Evolutionary conservation across 768 basidiomycete species (phyloP).

Genomic region (Lactarius sp.): DNA sequence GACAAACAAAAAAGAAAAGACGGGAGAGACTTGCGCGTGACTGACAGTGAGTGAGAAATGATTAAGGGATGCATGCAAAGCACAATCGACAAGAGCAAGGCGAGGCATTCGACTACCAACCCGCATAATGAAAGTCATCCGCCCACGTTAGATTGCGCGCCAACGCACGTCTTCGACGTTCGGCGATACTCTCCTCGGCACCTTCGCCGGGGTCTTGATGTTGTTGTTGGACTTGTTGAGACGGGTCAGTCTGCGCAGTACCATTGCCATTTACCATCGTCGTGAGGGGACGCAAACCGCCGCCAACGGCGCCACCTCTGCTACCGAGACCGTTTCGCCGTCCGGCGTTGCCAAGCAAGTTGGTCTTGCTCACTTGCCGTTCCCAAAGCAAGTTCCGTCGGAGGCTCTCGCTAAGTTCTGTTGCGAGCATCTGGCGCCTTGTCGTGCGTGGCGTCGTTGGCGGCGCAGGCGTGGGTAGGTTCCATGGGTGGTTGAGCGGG

Average conservation of each 20-base stretch:
- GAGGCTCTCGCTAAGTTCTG: constrained; percentile 81
- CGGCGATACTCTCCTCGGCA: constrained; percentile 10
- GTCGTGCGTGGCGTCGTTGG: constrained; percentile 86
- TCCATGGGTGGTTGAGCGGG: constrained; percentile 62
- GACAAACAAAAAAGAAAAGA: not conserved
- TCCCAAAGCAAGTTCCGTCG: constrained; percentile 80
- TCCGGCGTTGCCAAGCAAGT: constrained; percentile 37
- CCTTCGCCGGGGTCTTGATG: constrained; percentile 9
- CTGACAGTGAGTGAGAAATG: constrained; percentile 4
- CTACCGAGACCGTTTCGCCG: constrained; percentile 26
- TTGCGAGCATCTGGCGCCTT: constrained; percentile 74
- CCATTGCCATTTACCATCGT: constrained; percentile 26
- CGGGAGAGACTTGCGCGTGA: constrained; percentile 4
- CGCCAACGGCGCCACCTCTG: constrained; percentile 29
- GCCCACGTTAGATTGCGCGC: constrained; percentile 65
- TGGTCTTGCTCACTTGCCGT: constrained; percentile 56
- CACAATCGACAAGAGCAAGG: not conserved
- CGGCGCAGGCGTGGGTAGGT: constrained; percentile 56
- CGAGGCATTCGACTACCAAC: constrained; percentile 44
- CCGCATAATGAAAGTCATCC: constrained; percentile 59
- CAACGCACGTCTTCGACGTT: constrained; percentile 36
- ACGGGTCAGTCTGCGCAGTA: constrained; percentile 14
- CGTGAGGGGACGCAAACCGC: constrained; percentile 35
- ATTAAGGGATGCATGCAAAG: not conserved
- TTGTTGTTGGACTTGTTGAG: constrained; percentile 29